phyloP scores from a whole-genome alignment of 495 filamentous ascomycete genomes.

The Chaetomidium leptoderma region DNA sequence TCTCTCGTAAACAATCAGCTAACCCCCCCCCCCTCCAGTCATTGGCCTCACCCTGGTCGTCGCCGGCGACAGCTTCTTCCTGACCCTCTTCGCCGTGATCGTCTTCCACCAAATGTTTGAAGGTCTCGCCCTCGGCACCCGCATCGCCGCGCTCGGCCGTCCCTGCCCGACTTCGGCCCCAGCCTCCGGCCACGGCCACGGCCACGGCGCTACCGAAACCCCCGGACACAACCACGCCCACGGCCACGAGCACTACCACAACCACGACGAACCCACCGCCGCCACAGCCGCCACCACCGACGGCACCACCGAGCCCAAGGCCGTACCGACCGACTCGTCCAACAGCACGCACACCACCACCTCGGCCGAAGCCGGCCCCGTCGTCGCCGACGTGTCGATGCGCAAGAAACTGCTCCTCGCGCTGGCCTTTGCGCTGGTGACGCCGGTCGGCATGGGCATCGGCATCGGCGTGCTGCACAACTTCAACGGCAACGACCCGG shows the following conservation, averaged over 20 bases:
- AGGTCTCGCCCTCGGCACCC: slow-evolving; percentile 69
- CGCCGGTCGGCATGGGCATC: slow-evolving; percentile 57
- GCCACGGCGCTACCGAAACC: too few species aligned
- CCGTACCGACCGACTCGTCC: not conserved
- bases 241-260: slow-evolving; percentile 19
- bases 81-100: slow-evolving; percentile 54
- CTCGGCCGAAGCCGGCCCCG: not conserved
- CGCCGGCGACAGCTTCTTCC: slow-evolving; percentile 52
- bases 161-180: slow-evolving; percentile 6
- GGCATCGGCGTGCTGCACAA: slow-evolving; percentile 50
- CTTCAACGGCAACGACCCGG: slow-evolving; percentile 55
- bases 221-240: slow-evolving; percentile 17
- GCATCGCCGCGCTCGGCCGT: slow-evolving; percentile 48
- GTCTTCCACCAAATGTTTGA: slow-evolving; percentile 73
- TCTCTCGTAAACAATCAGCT: not conserved
- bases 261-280: slow-evolving; percentile 4
- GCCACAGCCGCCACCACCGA: not conserved
- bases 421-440: slow-evolving; percentile 50
- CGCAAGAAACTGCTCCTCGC: slow-evolving; percentile 46
- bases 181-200: slow-evolving; percentile 3
- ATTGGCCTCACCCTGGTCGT: slow-evolving; percentile 58
- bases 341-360: slow-evolving; percentile 8
- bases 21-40: slow-evolving; percentile 53
- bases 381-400: slow-evolving; percentile 18
- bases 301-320: not conserved